Conservation (phyloP, 2,329 filamentous ascomycete species). For the Pseudocercospora cruenta region DNA sequence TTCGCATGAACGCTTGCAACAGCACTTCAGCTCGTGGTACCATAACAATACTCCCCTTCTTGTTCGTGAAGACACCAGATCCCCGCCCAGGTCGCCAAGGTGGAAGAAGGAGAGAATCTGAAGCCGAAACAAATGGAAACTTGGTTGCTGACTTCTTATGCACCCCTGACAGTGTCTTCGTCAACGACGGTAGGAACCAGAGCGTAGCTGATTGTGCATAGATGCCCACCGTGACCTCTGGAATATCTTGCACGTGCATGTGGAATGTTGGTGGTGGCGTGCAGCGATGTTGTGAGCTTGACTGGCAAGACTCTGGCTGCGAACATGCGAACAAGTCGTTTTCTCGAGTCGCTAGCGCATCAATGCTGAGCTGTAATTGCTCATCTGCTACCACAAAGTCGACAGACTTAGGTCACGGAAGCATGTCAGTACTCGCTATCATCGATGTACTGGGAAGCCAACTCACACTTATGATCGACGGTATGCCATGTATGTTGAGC, state of each 20-base stretch:
- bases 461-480: too few species aligned
- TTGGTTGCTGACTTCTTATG: neutral
- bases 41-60: neutral
- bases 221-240: neutral
- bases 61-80: neutral
- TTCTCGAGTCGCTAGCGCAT: too few species aligned
- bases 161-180: neutral
- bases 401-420: too few species aligned
- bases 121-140: neutral
- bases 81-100: conserved; percentile 1
- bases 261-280: conserved; percentile 6
- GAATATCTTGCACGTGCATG: neutral
- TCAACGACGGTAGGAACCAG: conserved; percentile 4
- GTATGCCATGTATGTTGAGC: too few species aligned
- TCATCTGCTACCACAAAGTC: too few species aligned
- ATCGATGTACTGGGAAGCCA: too few species aligned
- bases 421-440: too few species aligned
- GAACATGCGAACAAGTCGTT: too few species aligned
- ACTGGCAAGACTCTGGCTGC: neutral
- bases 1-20: conserved; percentile 9
- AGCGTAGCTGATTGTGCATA: neutral
- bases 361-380: too few species aligned
- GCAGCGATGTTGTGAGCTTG: neutral
- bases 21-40: conserved; percentile 2
- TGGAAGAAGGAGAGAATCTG: neutral